Percentiles rank a stretch among this genome's conserved stretches.
Conservation (phyloP, 1,139 yeast species). For the Suhomyces guaymorum region DNA sequence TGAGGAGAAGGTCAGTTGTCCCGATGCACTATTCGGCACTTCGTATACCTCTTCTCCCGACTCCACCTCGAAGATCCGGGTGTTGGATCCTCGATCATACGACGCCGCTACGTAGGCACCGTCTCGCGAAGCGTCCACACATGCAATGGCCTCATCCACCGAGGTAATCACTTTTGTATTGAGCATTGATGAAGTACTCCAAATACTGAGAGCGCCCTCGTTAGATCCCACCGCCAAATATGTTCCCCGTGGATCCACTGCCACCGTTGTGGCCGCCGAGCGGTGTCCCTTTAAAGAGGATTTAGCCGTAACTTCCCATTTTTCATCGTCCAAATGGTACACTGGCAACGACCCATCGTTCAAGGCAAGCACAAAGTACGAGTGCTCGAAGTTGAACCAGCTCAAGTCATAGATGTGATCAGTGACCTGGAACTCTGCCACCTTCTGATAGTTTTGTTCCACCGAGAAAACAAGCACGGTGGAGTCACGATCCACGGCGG, state of each 20-base stretch:
- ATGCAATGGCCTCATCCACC: slow-evolving; percentile 51
- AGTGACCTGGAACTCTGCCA: slow-evolving; percentile 25
- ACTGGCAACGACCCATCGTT: slow-evolving; percentile 38
- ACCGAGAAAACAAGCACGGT: slow-evolving; percentile 31
- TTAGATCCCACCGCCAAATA: slow-evolving; percentile 62
- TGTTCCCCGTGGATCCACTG: slow-evolving; percentile 60
- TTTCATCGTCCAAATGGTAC: slow-evolving; percentile 18
- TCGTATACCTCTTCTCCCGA: slow-evolving; percentile 34
- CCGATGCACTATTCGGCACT: slow-evolving; percentile 39
- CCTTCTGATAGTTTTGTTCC: slow-evolving; percentile 25
- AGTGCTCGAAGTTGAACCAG: slow-evolving; percentile 33
- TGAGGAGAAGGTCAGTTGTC: slow-evolving; percentile 34
- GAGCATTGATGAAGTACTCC: slow-evolving; percentile 53
- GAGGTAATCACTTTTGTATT: slow-evolving; percentile 45
- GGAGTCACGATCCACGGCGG: slow-evolving; percentile 47
- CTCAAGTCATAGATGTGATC: slow-evolving; percentile 37
- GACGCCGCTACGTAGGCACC: slow-evolving; percentile 49
- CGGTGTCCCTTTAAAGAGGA: slow-evolving; percentile 50
- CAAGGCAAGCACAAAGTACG: slow-evolving; percentile 39
- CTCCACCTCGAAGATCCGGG: slow-evolving; percentile 41
- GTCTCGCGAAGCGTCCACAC: slow-evolving; percentile 46
- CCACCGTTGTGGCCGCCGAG: slow-evolving; percentile 51
- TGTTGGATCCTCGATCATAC: slow-evolving; percentile 42
- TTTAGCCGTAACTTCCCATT: slow-evolving; percentile 12
- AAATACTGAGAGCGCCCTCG: slow-evolving; percentile 68